Evolutionary conservation across 306 rosid genomes (phyloP), one percentile per base, ranked within the genome.

Genomic region (Chamaecrista fasciculata): DNA sequence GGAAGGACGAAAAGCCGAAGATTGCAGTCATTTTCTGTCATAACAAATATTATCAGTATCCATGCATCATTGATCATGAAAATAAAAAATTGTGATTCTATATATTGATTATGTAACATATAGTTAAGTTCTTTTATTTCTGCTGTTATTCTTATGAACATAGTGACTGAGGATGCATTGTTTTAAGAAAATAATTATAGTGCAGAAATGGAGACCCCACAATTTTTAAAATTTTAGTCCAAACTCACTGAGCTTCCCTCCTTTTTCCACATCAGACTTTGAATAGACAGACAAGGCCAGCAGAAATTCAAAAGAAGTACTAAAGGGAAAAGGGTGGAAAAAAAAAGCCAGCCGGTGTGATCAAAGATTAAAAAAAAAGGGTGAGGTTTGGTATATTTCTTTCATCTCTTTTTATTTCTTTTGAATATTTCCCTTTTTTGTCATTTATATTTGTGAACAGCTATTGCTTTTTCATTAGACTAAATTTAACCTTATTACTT

Each of bases 261-360:
- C 84, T 60, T 79, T 83, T 76, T 72, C 73, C 77, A 78, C 84
- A 60, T 83, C 84, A 79, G 74, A 80, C 85, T 86, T 91, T 89
- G 90, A 86, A 91, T 81, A 79, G 82, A 77, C 80, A 77, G 86
- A 82, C 86, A 83, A 73, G 28, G 76, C 76, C 85, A 86, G 86
- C 85, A 80, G 84, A 81, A 83, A 85, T 86, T 88, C 87, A 85
- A 83, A 85, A 72, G 78, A 85, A 82, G 86, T 73, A 83, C 72
- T 81, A 83, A 84, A 83, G 86, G 46, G 59, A 5, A 72, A 78
- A 78, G 66, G 66, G 71, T 72, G 50, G 60, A 66, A 83, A 76
- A 74, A 74, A 76, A 80, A 74, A 78, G 37, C 50, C 74, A 62
- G 46, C 3, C 63, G 16, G 28, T 68, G 76, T 62, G 51, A 74